Evolutionary conservation across 2,329 filamentous ascomycete species (phyloP).

Genomic region (Aulographum hederae): DNA sequence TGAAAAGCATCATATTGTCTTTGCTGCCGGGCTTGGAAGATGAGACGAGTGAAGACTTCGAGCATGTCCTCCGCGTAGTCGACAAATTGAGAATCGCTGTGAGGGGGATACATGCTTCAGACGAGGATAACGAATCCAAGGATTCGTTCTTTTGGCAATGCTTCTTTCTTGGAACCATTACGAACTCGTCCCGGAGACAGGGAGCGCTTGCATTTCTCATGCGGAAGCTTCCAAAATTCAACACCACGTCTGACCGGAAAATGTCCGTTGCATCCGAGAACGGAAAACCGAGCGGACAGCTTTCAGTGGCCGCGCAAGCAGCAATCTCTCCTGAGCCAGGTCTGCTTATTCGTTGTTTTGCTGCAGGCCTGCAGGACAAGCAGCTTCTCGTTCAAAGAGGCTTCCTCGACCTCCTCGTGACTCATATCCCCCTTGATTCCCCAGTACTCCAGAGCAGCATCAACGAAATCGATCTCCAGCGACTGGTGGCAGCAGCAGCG

Average conservation of each 20-base stretch:
- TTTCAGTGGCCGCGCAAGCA: conserved; percentile 32
- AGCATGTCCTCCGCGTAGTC: conserved; percentile 62
- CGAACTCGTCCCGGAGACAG: conserved; percentile 64
- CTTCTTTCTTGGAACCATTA: conserved; percentile 84
- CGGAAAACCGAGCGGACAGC: conserved; percentile 1
- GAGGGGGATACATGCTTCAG: conserved; percentile 30
- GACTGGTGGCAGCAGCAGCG: conserved; percentile 65
- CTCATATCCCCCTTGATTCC: conserved; percentile 72
- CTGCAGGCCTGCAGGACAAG: conserved; percentile 70
- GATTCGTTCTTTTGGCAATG: conserved; percentile 98
- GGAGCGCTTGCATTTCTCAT: conserved; percentile 77
- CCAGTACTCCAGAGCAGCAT: conserved; percentile 60
- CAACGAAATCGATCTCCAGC: conserved; percentile 57
- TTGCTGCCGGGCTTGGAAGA: conserved; percentile 85
- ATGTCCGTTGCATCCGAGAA: conserved; percentile 7
- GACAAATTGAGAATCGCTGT: conserved; percentile 59
- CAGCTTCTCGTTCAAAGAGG: conserved; percentile 86
- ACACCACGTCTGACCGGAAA: conserved; percentile 12
- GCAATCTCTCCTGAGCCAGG: conserved; percentile 82
- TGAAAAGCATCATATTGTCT: conserved; percentile 81
- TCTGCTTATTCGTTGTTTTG: conserved; percentile 76
- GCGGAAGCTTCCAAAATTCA: conserved; percentile 59
- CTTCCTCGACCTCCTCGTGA: conserved; percentile 82
- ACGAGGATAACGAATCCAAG: conserved; percentile 23
- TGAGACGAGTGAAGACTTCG: conserved; percentile 93